Base-by-base conservation (phyloP, 2,329 filamentous ascomycete species). In the Septoria linicola region DNA sequence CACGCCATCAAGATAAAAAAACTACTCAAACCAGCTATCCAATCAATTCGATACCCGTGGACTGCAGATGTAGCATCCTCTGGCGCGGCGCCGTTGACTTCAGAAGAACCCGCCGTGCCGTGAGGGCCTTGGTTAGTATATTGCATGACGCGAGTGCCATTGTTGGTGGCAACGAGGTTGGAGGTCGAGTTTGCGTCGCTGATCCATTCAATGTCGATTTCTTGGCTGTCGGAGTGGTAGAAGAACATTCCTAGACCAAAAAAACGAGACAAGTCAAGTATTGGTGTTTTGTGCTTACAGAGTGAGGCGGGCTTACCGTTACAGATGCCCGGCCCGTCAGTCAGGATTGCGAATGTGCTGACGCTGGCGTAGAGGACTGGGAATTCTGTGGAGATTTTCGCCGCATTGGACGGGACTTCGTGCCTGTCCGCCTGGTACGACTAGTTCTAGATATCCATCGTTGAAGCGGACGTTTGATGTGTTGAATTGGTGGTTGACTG, bases 171-270 rank as follows among this genome's bases (percentile, higher is more conserved):
- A n/a, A 41, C 49, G 8, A 52, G 35, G 43, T 60, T 62, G 14
- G 54, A 44, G 11, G 44, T 34, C 3, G 59, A 56, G 8, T 39
- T 14, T 0, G 58, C 42, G 30, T 62, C 53, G 39, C 43, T 55
- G 2, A 63, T 47, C 53, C 58, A 63, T 46, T 63, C 60, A 19
- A 63, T 63, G 41, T 63, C 59, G 8, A 50, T 53, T 41, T 63
- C 60, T 34, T 63, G 58, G 14, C 36, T 53, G 20, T 60, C 52
- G 19, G 41, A 42, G 17, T 53, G 37, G 39, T 61, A 62, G 21
- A 58, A 55, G 49, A 62, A 63, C 43, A 60, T 52, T 2, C 58
- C 58, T 36, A 44, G 14, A 42, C n/a, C n/a, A n/a, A n/a, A n/a
- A n/a, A n/a, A n/a, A n/a, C n/a, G n/a, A n/a, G n/a, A n/a, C n/a